Conservation (phyloP, 768 basidiomycete species). For the Chalciporus sphaerocephalus region DNA sequence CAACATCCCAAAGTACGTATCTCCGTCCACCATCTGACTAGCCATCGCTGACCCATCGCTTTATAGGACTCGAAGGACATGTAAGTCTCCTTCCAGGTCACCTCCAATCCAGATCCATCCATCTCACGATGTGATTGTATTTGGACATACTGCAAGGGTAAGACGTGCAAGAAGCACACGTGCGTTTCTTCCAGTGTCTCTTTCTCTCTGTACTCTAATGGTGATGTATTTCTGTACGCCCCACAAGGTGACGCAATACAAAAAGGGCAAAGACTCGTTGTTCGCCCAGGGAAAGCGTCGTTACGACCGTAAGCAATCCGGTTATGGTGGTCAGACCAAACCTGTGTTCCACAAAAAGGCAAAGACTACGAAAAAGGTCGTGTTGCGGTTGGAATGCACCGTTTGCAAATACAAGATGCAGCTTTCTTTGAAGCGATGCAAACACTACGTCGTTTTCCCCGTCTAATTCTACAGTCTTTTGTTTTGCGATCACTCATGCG, state of each 20-base stretch:
- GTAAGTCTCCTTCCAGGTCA: conserved; percentile 51
- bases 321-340: conserved; percentile 99
- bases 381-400: conserved; percentile 95
- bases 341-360: conserved; percentile 99
- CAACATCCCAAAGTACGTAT: conserved; percentile 87
- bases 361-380: conserved; percentile 99
- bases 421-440: conserved; percentile 95
- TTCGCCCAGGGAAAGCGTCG: conserved; percentile 99
- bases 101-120: background rate
- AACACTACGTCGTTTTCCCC: conserved; percentile 66
- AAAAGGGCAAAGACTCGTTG: conserved; percentile 98
- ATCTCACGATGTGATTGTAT: conserved; percentile 2
- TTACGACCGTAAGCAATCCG: conserved; percentile 98
- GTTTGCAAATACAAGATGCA: conserved; percentile 99
- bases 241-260: conserved; percentile 99
- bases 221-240: conserved; percentile 56
- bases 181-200: conserved; percentile 38
- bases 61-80: conserved; percentile 87
- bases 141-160: conserved; percentile 84
- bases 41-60: conserved; percentile 14
- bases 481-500: background rate
- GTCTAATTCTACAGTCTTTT: too few relatives aligned
- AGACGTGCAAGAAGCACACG: conserved; percentile 97
- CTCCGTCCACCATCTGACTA: background rate
- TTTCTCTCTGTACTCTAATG: background rate